These are phyloP conservation scores for Yamadazyma philogaea DNA, from an alignment of 805 yeast genomes.

Conservation along the genomic window DNA sequence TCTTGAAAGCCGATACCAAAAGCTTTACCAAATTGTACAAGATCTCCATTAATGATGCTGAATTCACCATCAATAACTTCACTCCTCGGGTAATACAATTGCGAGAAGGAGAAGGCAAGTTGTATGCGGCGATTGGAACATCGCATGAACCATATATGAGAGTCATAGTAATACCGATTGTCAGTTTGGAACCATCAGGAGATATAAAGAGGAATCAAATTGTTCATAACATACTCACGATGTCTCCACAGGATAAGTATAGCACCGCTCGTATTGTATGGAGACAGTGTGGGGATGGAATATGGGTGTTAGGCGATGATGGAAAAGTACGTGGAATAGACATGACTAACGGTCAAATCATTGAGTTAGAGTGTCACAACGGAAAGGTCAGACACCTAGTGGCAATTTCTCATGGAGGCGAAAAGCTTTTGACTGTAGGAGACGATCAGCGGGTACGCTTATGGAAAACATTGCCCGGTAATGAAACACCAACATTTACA, in stretches of 20 bases:
- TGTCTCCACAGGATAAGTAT: conserved; percentile 68
- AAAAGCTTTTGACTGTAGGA: conserved; percentile 47
- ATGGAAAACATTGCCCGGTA: conserved; percentile 14
- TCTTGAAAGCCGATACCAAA: not conserved
- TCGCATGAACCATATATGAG: conserved; percentile 79
- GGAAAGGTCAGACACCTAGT: conserved; percentile 46
- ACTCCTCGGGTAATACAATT: conserved; percentile 44
- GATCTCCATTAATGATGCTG: conserved; percentile 69
- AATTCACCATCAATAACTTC: conserved; percentile 63
- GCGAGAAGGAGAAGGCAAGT: conserved; percentile 24
- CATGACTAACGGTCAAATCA: conserved; percentile 33
- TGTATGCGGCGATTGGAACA: conserved; percentile 60
- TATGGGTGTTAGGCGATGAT: conserved; percentile 71
- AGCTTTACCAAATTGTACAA: conserved; percentile 36
- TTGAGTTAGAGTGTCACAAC: conserved; percentile 35
- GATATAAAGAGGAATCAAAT: conserved; percentile 26
- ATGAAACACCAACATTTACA: too few relatives aligned
- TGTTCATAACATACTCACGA: conserved; percentile 36
- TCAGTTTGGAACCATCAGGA: conserved; percentile 18
- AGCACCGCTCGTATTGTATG: conserved; percentile 49
- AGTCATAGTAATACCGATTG: conserved; percentile 52
- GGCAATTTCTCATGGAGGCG: conserved; percentile 23
- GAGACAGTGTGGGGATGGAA: conserved; percentile 45
- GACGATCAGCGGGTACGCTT: conserved; percentile 26
- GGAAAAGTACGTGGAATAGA: conserved; percentile 63